Base-by-base conservation (phyloP, 192 early-diverging fungal species). In the Jimgerdemannia flammicorona region DNA sequence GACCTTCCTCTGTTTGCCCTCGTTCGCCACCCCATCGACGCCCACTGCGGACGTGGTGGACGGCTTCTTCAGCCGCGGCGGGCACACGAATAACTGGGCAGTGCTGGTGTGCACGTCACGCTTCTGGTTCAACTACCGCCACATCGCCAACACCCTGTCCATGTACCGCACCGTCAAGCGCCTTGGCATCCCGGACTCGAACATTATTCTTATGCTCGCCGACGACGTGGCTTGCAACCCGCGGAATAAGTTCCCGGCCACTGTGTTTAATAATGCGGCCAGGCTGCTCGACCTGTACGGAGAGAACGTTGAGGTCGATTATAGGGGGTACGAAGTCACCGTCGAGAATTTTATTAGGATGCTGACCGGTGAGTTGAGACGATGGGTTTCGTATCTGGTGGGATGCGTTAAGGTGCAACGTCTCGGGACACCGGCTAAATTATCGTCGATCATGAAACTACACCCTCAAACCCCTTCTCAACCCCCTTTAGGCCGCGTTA, bases 61-160 rank as follows among this genome's bases (percentile, higher is more conserved):
- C 42, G 78, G 82, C 14, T 91, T 94, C 75, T 92, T 93, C 72
- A 85, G 78, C 64, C 78, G 80, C 14, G 83, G 88, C 70, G 89
- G 87, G 49, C 93, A 94, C 74, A 97, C 97, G 43, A 99, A 98
- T 82, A 99, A 99, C 84, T 99, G 98, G 98, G 98, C 98, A 2
- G 97, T 99, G 2, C 83, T 99, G 76, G 93, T 97, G 40, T 95
- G 95, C 85, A 97, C 98, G 3, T 99, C 98, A 11, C 90, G 98
- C 7, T 99, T 97, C 83, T 99, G 98, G 98, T 98, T 99, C 88
- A 99, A 99, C 84, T 99, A 99, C 83, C 85, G 96, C 14, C 98
- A 99, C 83, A 97, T 98, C 68, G 97, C 98, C 78, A 99, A 99
- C 80, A 96, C 97, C 8, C 86, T 99, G 40, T 97, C 97, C 19